Percentiles rank a stretch among this genome's conserved stretches.
Evolutionary conservation across 2,329 filamentous ascomycete genomes (phyloP).

Genomic region (Macrophomina pseudophaseolina): DNA sequence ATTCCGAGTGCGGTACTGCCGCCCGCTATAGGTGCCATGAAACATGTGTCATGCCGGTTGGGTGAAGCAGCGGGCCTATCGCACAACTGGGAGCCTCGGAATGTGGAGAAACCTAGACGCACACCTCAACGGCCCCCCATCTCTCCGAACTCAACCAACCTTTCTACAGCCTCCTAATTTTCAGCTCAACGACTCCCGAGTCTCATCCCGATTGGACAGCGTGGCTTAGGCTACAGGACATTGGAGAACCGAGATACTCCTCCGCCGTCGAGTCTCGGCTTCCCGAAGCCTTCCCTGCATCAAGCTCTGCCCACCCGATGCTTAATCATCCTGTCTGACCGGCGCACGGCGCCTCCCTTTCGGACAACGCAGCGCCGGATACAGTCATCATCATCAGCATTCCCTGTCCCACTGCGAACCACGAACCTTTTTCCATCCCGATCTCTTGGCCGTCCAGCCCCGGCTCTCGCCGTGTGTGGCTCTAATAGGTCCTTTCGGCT

Average conservation of each 20-base stretch:
- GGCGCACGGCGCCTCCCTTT: slow-evolving; percentile 18
- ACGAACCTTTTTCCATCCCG: not conserved
- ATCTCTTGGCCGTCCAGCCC: not conserved
- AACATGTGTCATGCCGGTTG: not conserved
- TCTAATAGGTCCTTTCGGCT: not conserved
- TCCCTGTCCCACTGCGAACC: not conserved
- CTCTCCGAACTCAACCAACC: slow-evolving; percentile 6
- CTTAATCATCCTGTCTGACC: slow-evolving; percentile 14
- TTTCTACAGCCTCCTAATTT: not conserved
- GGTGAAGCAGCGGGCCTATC: not conserved
- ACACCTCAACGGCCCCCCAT: slow-evolving; percentile 1
- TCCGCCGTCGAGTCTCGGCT: slow-evolving; percentile 1
- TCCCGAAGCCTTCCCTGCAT: not conserved
- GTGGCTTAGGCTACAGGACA: not conserved
- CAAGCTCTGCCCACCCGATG: not conserved
- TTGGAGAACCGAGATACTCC: slow-evolving; percentile 14
- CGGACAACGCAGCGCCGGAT: slow-evolving; percentile 12
- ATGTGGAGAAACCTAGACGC: slow-evolving; percentile 5
- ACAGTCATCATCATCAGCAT: slow-evolving; percentile 14
- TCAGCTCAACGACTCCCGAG: not conserved
- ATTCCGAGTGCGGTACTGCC: too few species aligned
- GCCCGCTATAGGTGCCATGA: too few species aligned
- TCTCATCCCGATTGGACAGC: not conserved
- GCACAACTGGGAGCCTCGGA: not conserved
- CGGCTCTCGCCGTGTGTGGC: not conserved